Evolutionary conservation across 345 rosid genomes (phyloP).

Genomic region (Crucihimalaya himalaica): DNA sequence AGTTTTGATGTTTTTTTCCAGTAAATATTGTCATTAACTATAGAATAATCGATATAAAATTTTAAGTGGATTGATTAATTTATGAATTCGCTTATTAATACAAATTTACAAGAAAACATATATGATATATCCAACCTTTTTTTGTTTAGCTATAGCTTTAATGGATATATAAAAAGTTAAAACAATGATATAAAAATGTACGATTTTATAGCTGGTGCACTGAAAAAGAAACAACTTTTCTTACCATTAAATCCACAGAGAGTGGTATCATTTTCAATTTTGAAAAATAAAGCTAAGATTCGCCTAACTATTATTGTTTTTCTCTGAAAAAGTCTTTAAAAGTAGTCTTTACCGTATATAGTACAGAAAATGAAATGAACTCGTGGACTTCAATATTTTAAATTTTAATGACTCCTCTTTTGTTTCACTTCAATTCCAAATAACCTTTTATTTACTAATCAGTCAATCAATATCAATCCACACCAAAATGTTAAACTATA

Average conservation of each 20-base stretch:
- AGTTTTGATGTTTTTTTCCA: neutral
- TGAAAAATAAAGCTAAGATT: constrained; percentile 26
- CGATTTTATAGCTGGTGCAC: constrained; percentile 38
- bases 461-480: neutral
- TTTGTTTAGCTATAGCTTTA: neutral
- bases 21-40: neutral
- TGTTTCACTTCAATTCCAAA: neutral
- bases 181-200: constrained; percentile 38
- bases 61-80: neutral
- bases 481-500: neutral
- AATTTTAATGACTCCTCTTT: neutral
- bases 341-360: constrained; percentile 24
- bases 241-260: constrained; percentile 32
- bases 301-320: constrained; percentile 35
- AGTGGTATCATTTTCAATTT: constrained; percentile 37
- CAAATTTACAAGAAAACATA: neutral
- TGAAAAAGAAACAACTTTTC: constrained; percentile 44
- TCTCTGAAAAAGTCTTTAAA: constrained; percentile 38
- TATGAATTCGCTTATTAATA: neutral
- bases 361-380: constrained; percentile 10
- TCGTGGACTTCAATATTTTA: neutral
- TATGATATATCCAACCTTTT: neutral
- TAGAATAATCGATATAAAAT: neutral
- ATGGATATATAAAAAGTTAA: constrained; percentile 30
- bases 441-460: neutral